Evolutionary conservation across 192 early-diverging fungal species (phyloP), one percentile per base, ranked within the genome.

Genomic region (Obelidium mucronatum): DNA sequence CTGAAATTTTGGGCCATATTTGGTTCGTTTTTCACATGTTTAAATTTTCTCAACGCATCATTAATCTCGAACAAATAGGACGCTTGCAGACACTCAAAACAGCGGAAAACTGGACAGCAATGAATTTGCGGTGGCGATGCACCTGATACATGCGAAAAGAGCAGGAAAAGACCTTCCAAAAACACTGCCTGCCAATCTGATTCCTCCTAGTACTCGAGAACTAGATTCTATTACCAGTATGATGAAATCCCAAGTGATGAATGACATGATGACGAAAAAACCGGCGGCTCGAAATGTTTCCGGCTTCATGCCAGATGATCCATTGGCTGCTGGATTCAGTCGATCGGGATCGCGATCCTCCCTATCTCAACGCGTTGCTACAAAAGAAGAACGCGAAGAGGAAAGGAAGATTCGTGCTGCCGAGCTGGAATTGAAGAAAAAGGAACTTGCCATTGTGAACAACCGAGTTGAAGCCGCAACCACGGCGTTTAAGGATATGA

Each of bases 121-220:
- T 83, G 97, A 97, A 80, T 99, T 99, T 78, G 91, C 95, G 40
- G 94, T 97, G 11, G 96, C 96, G 28, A 99, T 99, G 97, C 95
- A 97, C 81, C 81, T 99, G 22, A 92, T 97, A 42, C 94, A 97
- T 86, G 82, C 92, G 34, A 95, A 94, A 69, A 83, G 96, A 22
- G 92, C 92, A 59, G 95, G 95, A 4, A 83, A 88, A 28, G 92
- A 92, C 67, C 80, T 99, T 19, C 97, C 97, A 17, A 82, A 82
- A 8, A 84, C 78, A 3, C 76, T 99, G 40, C 96, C 97, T 3
- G 81, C 89, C 8, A 94, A 97, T 51, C 84, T 99, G 37, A 82
- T 96, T 33, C 97, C 97, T 17, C 92, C 94, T 17, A 93, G 93
- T 19, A 90, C 90, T 36, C 91, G 93, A 54, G 94, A 96, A 37